A percentile compares a stretch with the other conserved stretches of the same genome.
phyloP scores from a whole-genome alignment of 768 basidiomycete species.

The Auricularia auricula-judae region DNA sequence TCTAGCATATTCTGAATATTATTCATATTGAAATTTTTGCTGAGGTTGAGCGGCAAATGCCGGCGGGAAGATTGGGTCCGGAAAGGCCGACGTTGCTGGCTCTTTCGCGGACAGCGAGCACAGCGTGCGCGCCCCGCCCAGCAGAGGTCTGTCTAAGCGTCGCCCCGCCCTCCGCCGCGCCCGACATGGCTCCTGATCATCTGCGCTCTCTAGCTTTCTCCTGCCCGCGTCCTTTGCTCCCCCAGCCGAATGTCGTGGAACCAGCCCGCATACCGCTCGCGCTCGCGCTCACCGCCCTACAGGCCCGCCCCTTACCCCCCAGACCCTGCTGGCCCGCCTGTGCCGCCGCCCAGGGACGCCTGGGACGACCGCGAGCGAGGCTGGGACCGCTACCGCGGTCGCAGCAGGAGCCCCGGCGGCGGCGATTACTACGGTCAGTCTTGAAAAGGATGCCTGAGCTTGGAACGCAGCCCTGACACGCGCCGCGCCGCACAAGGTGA shows the following conservation, averaged over 20 bases:
- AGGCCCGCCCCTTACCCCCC: conserved; percentile 43
- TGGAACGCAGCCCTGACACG: no score
- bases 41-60: no score
- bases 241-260: conserved; percentile 16
- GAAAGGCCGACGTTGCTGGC: conserved; percentile 33
- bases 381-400: conserved; percentile 37
- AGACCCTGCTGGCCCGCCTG: conserved; percentile 44
- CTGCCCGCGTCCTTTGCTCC: conserved; percentile 48
- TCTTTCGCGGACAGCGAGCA: conserved; percentile 54
- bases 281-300: conserved; percentile 64
- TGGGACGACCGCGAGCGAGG: conserved; percentile 71
- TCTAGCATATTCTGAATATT: conserved; percentile 37
- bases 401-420: conserved; percentile 64
- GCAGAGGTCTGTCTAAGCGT: conserved; percentile 72
- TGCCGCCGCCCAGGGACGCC: conserved; percentile 44
- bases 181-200: conserved; percentile 26
- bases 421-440: conserved; percentile 36
- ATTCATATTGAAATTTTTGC: background rate
- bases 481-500: conserved; percentile 19
- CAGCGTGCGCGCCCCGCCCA: conserved; percentile 10
- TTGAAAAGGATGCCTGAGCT: no score
- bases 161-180: conserved; percentile 34
- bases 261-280: conserved; percentile 36
- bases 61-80: conserved; percentile 13
- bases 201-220: background rate